A percentile compares a stretch with the other conserved stretches of the same genome.
These are phyloP conservation scores for Helianthus tuberosus DNA, from an alignment of 129 eudicot genomes.

Conservation along the genomic window DNA sequence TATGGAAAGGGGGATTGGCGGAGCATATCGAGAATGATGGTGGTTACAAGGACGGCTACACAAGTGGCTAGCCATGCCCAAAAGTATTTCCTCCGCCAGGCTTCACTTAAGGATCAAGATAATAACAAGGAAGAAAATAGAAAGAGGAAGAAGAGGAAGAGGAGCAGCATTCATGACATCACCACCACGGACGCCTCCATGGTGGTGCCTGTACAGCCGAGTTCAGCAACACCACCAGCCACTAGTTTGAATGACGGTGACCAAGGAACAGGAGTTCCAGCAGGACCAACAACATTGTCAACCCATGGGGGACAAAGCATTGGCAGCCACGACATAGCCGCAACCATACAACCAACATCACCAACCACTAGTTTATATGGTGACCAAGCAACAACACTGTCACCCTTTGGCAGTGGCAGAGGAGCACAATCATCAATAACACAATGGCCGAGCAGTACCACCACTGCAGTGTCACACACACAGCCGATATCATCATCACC, in stretches of 20 bases:
- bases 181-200: neutral
- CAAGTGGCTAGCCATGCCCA: slow-evolving; percentile 26
- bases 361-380: too few relatives aligned
- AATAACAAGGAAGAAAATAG: neutral
- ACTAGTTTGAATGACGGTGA: neutral
- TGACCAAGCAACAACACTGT: too few relatives aligned
- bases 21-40: neutral
- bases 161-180: slow-evolving; percentile 21
- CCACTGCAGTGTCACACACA: neutral
- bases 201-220: neutral
- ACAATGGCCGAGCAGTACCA: too few relatives aligned
- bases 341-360: neutral
- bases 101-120: neutral
- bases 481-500: neutral
- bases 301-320: too few relatives aligned
- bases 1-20: slow-evolving; percentile 28
- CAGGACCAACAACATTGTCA: too few relatives aligned
- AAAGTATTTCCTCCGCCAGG: slow-evolving; percentile 14
- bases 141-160: neutral
- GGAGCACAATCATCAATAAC: too few relatives aligned
- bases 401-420: too few relatives aligned
- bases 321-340: too few relatives aligned
- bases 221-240: neutral
- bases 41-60: slow-evolving; percentile 14
- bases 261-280: too few relatives aligned